Evolutionary conservation across 2,329 filamentous ascomycete genomes (phyloP).

Genomic region (Apiospora aurea): DNA sequence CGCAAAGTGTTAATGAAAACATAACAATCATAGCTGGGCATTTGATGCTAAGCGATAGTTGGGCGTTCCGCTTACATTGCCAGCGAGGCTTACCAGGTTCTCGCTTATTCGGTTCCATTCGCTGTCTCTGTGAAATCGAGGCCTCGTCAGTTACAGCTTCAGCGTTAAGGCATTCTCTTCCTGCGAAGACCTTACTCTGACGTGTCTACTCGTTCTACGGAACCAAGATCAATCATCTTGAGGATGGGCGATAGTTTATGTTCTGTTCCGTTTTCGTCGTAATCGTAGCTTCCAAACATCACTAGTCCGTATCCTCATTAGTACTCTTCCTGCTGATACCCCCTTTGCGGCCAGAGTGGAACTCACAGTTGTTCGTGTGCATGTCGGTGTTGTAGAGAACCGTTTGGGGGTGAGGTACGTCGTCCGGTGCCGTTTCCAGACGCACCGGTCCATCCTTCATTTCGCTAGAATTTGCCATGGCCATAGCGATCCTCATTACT

Average conservation of each 20-base stretch:
- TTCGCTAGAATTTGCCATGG: background rate
- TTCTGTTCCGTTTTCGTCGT: background rate
- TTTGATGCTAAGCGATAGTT: background rate
- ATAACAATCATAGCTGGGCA: too few species aligned
- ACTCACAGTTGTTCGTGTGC: background rate
- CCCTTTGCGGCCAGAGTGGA: accelerated
- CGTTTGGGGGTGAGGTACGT: background rate
- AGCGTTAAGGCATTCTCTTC: too few species aligned
- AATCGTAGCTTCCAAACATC: background rate
- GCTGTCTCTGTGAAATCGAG: background rate
- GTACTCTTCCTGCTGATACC: background rate
- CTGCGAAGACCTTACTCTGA: background rate
- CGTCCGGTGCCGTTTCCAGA: background rate
- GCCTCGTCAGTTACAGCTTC: background rate
- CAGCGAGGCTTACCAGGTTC: background rate
- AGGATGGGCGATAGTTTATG: background rate
- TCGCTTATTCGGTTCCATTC: background rate
- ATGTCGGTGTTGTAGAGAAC: background rate
- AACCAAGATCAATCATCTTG: slow-evolving; percentile 9
- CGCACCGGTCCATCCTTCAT: background rate
- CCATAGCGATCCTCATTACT: background rate
- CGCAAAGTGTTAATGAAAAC: too few species aligned
- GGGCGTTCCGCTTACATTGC: background rate
- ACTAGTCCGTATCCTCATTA: background rate
- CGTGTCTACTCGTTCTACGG: background rate